Percentiles rank a stretch among this genome's conserved stretches.
phyloP scores from a whole-genome alignment of 1,284 basidiomycete genomes.

The Testicularia cyperi region DNA sequence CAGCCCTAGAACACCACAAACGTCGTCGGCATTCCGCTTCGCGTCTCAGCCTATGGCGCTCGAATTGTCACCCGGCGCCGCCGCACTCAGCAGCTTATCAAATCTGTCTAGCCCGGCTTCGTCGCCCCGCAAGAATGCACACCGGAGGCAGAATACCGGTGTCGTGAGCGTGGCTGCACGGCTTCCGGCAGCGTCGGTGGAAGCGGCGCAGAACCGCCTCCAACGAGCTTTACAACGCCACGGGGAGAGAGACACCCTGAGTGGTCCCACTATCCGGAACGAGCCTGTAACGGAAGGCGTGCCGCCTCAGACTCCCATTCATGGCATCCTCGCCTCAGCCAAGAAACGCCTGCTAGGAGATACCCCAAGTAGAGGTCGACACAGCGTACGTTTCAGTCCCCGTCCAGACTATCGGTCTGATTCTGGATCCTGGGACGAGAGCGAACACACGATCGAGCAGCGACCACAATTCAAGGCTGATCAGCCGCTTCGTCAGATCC shows the following conservation, averaged over 20 bases:
- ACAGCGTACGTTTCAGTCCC: constrained; percentile 35
- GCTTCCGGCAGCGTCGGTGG: constrained; percentile 10
- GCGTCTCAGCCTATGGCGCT: constrained; percentile 29
- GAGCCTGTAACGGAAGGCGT: too few species aligned
- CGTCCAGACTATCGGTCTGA: constrained; percentile 34
- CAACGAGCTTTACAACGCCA: too few species aligned
- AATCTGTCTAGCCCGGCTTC: constrained; percentile 16
- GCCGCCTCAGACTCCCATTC: constrained; percentile 14
- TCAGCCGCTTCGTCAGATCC: too few species aligned
- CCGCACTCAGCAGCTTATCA: constrained; percentile 7
- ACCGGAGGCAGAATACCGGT: constrained; percentile 23
- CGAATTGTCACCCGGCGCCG: constrained; percentile 22
- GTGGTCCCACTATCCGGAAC: too few species aligned
- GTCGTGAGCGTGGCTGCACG: constrained; percentile 14
- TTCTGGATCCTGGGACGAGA: constrained; percentile 34
- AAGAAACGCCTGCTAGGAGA: constrained; percentile 6
- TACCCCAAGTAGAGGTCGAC: constrained; percentile 6
- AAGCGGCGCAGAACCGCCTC: constrained; percentile 11
- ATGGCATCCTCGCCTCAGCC: constrained; percentile 10
- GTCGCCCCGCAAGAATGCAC: constrained; percentile 31
- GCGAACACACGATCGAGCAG: too few species aligned
- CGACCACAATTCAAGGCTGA: too few species aligned
- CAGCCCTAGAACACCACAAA: constrained; percentile 5
- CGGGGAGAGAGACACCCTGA: too few species aligned
- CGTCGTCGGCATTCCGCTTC: constrained; percentile 10